Conservation (phyloP, 768 basidiomycete species). For the Phanerochaete carnosa region DNA sequence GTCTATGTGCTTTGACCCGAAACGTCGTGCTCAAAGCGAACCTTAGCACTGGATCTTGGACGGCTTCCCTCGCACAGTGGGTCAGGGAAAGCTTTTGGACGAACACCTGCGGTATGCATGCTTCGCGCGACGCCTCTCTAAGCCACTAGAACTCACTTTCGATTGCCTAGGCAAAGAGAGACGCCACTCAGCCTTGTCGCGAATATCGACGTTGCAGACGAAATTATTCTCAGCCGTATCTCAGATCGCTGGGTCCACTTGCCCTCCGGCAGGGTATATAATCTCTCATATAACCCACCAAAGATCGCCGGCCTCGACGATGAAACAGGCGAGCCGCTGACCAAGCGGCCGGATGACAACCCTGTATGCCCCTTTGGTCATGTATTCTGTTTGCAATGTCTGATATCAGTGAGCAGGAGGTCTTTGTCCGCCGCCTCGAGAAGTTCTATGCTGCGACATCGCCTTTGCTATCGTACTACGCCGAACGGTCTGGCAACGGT, state of each 20-base stretch:
- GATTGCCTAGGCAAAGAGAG: constrained; percentile 46
- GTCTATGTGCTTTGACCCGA: constrained; percentile 4
- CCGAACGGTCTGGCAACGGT: constrained; percentile 38
- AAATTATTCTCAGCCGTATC: constrained; percentile 81
- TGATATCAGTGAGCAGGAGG: constrained; percentile 45
- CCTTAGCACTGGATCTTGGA: constrained; percentile 91
- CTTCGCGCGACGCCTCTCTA: neutral
- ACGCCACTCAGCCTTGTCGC: constrained; percentile 76
- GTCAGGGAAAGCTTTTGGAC: constrained; percentile 81
- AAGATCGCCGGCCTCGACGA: constrained; percentile 80
- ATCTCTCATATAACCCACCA: constrained; percentile 83
- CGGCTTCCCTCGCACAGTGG: constrained; percentile 87
- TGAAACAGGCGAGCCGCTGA: constrained; percentile 81
- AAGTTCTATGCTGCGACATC: constrained; percentile 80
- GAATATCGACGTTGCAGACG: constrained; percentile 86
- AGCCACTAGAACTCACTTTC: neutral
- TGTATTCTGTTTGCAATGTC: neutral
- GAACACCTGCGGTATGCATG: constrained; percentile 60
- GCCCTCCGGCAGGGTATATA: constrained; percentile 88
- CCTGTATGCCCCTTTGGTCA: constrained; percentile 50
- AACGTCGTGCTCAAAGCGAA: neutral
- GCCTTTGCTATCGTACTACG: constrained; percentile 76
- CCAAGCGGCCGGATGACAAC: constrained; percentile 86
- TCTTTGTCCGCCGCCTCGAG: constrained; percentile 70
- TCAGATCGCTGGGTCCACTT: constrained; percentile 89